These are phyloP conservation scores for Hymenoscyphus occultus DNA, from an alignment of 2,329 filamentous ascomycete genomes.

Conservation along the genomic window DNA sequence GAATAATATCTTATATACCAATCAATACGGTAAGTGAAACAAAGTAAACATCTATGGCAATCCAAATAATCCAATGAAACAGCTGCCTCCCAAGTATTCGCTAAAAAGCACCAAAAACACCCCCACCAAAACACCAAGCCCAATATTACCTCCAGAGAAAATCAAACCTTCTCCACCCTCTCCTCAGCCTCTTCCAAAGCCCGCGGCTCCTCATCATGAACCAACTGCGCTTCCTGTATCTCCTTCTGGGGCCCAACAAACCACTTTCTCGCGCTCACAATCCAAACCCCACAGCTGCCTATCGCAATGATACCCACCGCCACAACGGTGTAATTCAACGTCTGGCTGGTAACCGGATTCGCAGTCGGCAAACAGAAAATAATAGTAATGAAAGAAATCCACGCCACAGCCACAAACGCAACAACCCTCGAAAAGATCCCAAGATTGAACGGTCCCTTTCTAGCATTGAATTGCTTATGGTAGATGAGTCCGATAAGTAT, in stretches of 20 bases:
- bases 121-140: neutral
- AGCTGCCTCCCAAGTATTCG: no score
- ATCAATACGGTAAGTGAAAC: no score
- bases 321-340: constrained; percentile 57
- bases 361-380: constrained; percentile 55
- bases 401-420: constrained; percentile 46
- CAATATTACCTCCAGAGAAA: neutral
- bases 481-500: constrained; percentile 54
- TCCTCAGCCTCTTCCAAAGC: constrained; percentile 29
- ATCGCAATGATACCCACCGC: constrained; percentile 55
- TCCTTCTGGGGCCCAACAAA: constrained; percentile 55
- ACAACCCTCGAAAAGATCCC: constrained; percentile 45
- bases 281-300: constrained; percentile 47
- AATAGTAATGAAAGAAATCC: constrained; percentile 54
- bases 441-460: constrained; percentile 57
- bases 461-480: constrained; percentile 45
- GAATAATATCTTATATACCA: no score
- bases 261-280: constrained; percentile 52
- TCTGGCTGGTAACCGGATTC: constrained; percentile 55
- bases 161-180: constrained; percentile 4
- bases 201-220: constrained; percentile 40
- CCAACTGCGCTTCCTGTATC: constrained; percentile 48
- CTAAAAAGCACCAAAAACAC: neutral
- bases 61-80: no score
- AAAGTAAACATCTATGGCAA: no score